Conservation (phyloP, 192 early-diverging fungal species). For the Entophlyctis helioformis region DNA sequence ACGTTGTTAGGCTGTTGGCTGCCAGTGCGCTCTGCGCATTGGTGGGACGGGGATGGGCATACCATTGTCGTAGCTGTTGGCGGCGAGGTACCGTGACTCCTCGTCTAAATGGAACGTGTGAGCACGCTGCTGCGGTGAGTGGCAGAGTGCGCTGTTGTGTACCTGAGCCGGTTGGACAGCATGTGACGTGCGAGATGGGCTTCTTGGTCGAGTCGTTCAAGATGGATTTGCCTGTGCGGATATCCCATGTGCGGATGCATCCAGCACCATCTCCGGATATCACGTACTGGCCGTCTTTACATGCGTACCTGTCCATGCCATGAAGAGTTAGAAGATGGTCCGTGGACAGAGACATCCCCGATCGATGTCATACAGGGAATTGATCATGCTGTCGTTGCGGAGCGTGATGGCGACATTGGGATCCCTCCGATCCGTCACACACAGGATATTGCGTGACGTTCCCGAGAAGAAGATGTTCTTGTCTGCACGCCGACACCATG, state of each 20-base stretch:
- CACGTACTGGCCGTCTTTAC: conserved; percentile 56
- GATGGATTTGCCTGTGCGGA: conserved; percentile 51
- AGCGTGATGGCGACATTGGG: conserved; percentile 17
- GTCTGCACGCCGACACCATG: conserved; percentile 27
- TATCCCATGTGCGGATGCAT: conserved; percentile 88
- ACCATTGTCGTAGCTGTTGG: conserved; percentile 92
- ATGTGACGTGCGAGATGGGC: conserved; percentile 65
- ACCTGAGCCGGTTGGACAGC: conserved; percentile 30
- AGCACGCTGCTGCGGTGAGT: background rate
- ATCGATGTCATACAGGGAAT: conserved; percentile 65
- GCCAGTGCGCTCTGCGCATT: background rate
- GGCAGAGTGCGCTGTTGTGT: background rate
- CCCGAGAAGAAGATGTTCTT: conserved; percentile 63
- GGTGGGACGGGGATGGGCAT: conserved; percentile 1
- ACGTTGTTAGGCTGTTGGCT: background rate
- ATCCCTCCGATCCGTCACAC: conserved; percentile 51
- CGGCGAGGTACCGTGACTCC: conserved; percentile 69
- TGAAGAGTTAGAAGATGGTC: too few relatives aligned
- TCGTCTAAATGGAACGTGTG: conserved; percentile 12
- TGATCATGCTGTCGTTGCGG: conserved; percentile 69
- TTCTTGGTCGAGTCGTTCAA: conserved; percentile 56
- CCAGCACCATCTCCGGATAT: conserved; percentile 77
- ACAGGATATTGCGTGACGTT: conserved; percentile 60
- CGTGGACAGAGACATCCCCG: too few relatives aligned
- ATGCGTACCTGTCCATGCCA: conserved; percentile 33